Conservation (phyloP, 441 rosid genomes). For the Theobroma grandiflorum region DNA sequence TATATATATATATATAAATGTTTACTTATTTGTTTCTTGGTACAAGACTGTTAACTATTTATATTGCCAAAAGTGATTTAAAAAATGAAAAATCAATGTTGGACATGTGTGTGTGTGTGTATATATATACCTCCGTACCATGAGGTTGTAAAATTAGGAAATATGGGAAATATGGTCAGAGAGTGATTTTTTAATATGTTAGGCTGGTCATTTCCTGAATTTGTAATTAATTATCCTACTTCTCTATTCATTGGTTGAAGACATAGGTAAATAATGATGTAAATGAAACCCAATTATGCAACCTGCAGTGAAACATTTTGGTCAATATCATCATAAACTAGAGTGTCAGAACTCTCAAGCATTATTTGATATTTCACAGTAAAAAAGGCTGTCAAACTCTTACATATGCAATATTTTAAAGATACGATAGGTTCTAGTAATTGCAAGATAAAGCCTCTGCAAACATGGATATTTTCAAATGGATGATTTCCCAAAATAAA, state of each 20-base stretch:
- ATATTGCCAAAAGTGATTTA: background rate
- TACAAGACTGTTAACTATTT: no score
- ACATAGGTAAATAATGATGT: background rate
- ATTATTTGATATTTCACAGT: slow-evolving; percentile 2
- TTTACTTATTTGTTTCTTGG: no score
- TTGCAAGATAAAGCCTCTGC: background rate
- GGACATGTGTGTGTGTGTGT: background rate
- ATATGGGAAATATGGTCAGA: background rate
- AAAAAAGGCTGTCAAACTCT: slow-evolving; percentile 11
- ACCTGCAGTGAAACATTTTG: background rate
- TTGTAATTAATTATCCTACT: background rate
- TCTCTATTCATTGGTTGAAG: background rate
- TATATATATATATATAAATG: no score
- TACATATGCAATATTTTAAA: background rate
- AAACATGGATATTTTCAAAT: background rate
- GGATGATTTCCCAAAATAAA: background rate
- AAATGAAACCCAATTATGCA: background rate
- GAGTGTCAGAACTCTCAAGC: background rate
- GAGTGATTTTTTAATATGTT: background rate
- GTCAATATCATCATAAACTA: background rate
- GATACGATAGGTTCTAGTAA: slow-evolving; percentile 7
- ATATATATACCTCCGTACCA: no score
- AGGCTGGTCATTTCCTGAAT: background rate
- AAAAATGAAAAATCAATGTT: background rate
- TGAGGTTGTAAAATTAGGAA: background rate